Base-by-base conservation (phyloP, 2,329 filamentous ascomycete genomes). In the Venturia pyrina region DNA sequence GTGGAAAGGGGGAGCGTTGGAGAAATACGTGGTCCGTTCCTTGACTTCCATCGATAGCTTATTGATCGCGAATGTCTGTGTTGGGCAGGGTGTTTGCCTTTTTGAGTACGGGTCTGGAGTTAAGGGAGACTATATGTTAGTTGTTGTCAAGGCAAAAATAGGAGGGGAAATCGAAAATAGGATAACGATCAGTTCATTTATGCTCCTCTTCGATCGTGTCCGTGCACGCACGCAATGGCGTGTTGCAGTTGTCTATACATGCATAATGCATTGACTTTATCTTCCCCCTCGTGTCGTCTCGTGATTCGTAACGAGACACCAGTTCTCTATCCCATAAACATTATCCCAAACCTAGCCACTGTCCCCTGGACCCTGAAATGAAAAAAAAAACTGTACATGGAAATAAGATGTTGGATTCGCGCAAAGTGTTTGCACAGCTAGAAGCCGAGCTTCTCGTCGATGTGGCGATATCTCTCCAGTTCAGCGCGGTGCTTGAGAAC, bases 401-500 rank as follows among this genome's bases (percentile, higher is more conserved):
- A 37, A 34, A 37, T 17, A n/a, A 59, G 19, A 5, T 8, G 32
- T 37, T n/a, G 4, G 28, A 28, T 32, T 8, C 37, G 5, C 8
- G 32, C 5, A 37, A 37, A 57, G 53, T 37, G 8, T n/a, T 17
- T n/a, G 11, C 11, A 2, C 13, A 37, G 44, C 19, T 46, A 62
- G 13, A 56, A 44, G 43, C 66, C 75, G 62, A 75, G 84, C 85
- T 95, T 95, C 81, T 91, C 86, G 73, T 93, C 90, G 72, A 95
- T 93, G 73, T 89, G 83, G 67, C 86, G 85, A 78, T 91, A 95
- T 67, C 90, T 83, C 76, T 89, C 87, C 72, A 86, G 85, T 79
- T 95, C 90, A 77, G 89, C 89, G 73, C 90, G 86, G 71, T 91
- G 87, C 81, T 92, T 93, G 71, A 91, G 81, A 57, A 95, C 81